A percentile compares a stretch with the other conserved stretches of the same genome.
phyloP scores from a whole-genome alignment of 148 eudicot genomes.

The Rhododendron griersonianum region DNA sequence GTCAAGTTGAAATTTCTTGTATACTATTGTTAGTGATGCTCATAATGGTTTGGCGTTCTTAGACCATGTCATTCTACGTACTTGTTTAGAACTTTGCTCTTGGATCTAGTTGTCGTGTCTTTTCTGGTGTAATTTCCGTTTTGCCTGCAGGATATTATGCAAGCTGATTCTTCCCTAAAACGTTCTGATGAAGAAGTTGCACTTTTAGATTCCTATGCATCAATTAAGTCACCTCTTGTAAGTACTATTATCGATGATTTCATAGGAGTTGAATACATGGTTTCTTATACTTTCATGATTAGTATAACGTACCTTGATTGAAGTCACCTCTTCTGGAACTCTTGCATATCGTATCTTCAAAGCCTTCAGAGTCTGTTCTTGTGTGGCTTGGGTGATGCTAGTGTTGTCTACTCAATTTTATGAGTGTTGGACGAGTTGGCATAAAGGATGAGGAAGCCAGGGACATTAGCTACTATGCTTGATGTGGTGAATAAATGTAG shows the following conservation, averaged over 20 bases:
- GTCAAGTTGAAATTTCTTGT: neutral
- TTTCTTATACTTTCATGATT: neutral
- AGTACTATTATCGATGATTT: slow-evolving; percentile 25
- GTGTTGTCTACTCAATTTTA: neutral
- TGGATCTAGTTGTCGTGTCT: neutral
- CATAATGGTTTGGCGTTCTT: neutral
- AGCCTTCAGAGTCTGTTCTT: neutral
- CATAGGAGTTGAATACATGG: neutral
- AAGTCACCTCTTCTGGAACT: neutral
- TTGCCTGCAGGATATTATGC: slow-evolving; percentile 67
- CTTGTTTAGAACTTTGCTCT: slow-evolving; percentile 2
- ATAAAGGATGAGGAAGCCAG: neutral
- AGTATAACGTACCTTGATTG: neutral
- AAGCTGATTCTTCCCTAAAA: slow-evolving; percentile 60
- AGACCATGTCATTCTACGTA: neutral
- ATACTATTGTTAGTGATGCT: neutral
- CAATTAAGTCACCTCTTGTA: slow-evolving; percentile 88
- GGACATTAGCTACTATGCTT: neutral
- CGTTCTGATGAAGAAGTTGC: slow-evolving; percentile 73
- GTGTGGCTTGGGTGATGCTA: neutral
- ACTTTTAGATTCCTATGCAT: slow-evolving; percentile 57
- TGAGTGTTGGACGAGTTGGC: neutral
- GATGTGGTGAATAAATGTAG: neutral
- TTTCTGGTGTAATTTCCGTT: neutral
- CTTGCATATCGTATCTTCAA: neutral